A percentile compares a stretch with the other conserved stretches of the same genome.
These are phyloP conservation scores for Xylariaceae sp. DNA, from an alignment of 2,329 filamentous ascomycete species.

Conservation along the genomic window DNA sequence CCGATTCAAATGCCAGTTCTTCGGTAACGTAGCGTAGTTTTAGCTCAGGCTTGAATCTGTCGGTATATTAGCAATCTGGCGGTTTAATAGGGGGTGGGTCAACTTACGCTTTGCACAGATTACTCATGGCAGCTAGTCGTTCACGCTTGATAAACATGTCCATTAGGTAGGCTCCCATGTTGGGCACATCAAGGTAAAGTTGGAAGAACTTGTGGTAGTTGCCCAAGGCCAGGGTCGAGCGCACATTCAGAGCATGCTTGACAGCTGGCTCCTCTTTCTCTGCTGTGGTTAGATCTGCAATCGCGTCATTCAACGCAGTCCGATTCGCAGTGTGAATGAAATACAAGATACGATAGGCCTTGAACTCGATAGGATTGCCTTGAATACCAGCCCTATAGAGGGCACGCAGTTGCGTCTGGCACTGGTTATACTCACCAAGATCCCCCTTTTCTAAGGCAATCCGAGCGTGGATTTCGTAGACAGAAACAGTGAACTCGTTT, in stretches of 20 bases:
- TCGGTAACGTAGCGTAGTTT: slow-evolving; percentile 89
- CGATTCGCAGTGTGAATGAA: slow-evolving; percentile 99
- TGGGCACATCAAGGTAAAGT: slow-evolving; percentile 88
- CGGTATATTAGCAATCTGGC: slow-evolving; percentile 42
- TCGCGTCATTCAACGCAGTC: slow-evolving; percentile 94
- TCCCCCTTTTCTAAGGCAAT: slow-evolving; percentile 98
- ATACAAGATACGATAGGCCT: slow-evolving; percentile 99
- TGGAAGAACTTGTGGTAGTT: slow-evolving; percentile 99
- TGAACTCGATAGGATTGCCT: slow-evolving; percentile 91
- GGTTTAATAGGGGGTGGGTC: not conserved
- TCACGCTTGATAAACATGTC: slow-evolving; percentile 98
- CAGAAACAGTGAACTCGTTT: slow-evolving; percentile 91
- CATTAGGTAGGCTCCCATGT: slow-evolving; percentile 98
- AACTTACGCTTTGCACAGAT: slow-evolving; percentile 94
- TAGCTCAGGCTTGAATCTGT: slow-evolving; percentile 88
- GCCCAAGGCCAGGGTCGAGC: slow-evolving; percentile 85
- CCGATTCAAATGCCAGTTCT: slow-evolving; percentile 92
- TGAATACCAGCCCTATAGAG: slow-evolving; percentile 84
- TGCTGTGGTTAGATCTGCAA: slow-evolving; percentile 98
- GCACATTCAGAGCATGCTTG: slow-evolving; percentile 87
- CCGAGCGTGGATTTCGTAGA: slow-evolving; percentile 96
- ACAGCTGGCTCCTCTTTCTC: slow-evolving; percentile 84
- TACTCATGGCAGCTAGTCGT: slow-evolving; percentile 83
- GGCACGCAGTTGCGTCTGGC: slow-evolving; percentile 93
- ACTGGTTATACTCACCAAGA: slow-evolving; percentile 99